A percentile compares a stretch with the other conserved stretches of the same genome.
Evolutionary conservation across 768 basidiomycete genomes (phyloP).

Genomic region (Termitomyces titanicus): DNA sequence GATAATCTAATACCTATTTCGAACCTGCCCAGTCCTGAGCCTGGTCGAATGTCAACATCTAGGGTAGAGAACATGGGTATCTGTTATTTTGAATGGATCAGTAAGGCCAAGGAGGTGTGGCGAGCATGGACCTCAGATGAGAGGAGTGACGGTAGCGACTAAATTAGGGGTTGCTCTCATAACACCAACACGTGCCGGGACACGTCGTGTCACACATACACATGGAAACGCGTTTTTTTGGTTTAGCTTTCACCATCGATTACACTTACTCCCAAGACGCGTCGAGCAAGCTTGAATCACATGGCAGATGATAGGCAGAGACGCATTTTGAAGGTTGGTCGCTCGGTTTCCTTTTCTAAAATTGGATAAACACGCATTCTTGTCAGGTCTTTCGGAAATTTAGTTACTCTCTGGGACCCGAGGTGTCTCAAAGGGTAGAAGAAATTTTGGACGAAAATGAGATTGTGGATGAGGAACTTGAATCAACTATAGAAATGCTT

Average conservation of each 20-base stretch:
- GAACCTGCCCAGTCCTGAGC: conserved; percentile 72
- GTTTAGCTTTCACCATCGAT: not conserved
- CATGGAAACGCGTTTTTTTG: conserved; percentile 5
- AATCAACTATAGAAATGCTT: conserved; percentile 72
- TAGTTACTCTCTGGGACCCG: conserved; percentile 82
- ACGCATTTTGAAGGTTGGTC: conserved; percentile 42
- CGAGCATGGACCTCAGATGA: not conserved
- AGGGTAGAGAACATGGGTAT: conserved; percentile 59
- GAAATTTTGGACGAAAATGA: conserved; percentile 68
- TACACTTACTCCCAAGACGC: not conserved
- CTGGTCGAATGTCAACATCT: conserved; percentile 75
- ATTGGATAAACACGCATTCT: not conserved
- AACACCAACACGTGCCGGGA: conserved; percentile 3
- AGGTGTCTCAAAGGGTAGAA: conserved; percentile 69
- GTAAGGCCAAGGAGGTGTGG: not conserved
- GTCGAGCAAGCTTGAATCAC: not conserved
- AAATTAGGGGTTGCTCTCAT: conserved; percentile 9
- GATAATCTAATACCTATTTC: conserved; percentile 51
- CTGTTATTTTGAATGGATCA: not conserved
- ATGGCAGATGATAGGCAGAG: conserved; percentile 48
- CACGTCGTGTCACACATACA: conserved; percentile 8
- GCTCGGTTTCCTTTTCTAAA: not conserved
- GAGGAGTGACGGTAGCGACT: not conserved
- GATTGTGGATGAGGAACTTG: conserved; percentile 65
- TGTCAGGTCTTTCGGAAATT: conserved; percentile 81